These are phyloP conservation scores for Aquilaria yunnanensis DNA, from an alignment of 345 rosid genomes.

Conservation along the genomic window DNA sequence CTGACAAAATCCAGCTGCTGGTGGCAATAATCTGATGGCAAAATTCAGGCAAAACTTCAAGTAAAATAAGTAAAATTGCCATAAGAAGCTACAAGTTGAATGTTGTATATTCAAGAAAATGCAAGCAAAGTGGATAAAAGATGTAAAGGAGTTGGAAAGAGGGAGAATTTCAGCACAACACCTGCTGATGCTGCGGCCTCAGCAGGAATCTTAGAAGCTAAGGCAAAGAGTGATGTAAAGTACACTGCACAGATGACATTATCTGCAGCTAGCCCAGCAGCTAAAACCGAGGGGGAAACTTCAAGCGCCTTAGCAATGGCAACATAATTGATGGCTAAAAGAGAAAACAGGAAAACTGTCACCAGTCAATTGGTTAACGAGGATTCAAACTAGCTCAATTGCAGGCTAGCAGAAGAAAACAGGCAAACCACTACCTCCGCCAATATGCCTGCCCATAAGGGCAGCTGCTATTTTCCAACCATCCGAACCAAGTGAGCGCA, in stretches of 20 bases:
- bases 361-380: conserved; percentile 6
- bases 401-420: conserved; percentile 1
- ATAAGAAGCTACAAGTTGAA: not conserved
- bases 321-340: conserved; percentile 75
- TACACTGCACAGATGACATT: conserved; percentile 85
- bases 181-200: conserved; percentile 40
- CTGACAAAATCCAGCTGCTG: too few species aligned
- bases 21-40: too few species aligned
- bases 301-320: conserved; percentile 73
- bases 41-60: too few species aligned
- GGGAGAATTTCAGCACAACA: conserved; percentile 27
- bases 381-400: not conserved
- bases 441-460: conserved; percentile 89
- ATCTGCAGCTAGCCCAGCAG: conserved; percentile 86
- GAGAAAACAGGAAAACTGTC: conserved; percentile 9
- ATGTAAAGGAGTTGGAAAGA: not conserved
- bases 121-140: not conserved
- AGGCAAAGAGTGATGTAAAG: conserved; percentile 70
- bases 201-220: conserved; percentile 65
- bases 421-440: conserved; percentile 45
- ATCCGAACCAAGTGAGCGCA: conserved; percentile 79
- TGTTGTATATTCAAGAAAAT: too few species aligned
- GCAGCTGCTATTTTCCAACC: conserved; percentile 96
- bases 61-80: too few species aligned
- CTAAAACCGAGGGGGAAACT: conserved; percentile 63